phyloP scores from a whole-genome alignment of 345 rosid genomes.

The Theobroma cacao region DNA sequence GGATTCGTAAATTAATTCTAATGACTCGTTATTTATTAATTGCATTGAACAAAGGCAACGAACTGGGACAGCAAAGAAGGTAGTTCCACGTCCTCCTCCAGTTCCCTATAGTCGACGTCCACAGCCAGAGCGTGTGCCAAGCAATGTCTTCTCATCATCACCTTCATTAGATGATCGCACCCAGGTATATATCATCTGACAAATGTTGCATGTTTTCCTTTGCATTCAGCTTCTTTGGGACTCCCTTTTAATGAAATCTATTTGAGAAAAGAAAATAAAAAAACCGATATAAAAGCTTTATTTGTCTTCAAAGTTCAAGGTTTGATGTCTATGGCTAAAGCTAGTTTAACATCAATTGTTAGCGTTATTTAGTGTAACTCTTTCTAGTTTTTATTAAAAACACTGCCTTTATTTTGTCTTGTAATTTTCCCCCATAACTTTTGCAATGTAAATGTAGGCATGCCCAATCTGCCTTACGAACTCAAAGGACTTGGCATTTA shows the following conservation, averaged over 20 bases:
- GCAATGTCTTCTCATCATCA: constrained; percentile 15
- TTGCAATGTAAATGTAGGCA: constrained; percentile 30
- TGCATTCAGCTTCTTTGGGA: no score
- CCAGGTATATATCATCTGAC: constrained; percentile 4
- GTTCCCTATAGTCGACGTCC: constrained; percentile 31
- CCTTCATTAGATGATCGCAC: constrained; percentile 11
- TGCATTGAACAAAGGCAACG: constrained; percentile 32
- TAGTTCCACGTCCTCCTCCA: constrained; percentile 69
- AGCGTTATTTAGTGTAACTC: no score
- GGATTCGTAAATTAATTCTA: background rate
- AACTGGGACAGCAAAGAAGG: constrained; percentile 47
- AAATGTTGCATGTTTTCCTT: background rate
- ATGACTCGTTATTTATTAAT: background rate
- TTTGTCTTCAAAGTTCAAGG: no score
- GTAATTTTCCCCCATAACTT: background rate
- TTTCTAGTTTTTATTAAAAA: no score
- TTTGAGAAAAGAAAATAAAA: no score
- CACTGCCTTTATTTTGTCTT: background rate
- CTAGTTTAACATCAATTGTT: no score
- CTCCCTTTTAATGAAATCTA: no score
- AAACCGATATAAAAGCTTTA: no score
- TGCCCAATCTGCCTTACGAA: constrained; percentile 71
- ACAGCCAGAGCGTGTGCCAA: constrained; percentile 20
- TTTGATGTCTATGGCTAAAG: no score
- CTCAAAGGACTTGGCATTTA: constrained; percentile 57